phyloP scores from a whole-genome alignment of 1,139 yeast species.

The Saccharomyces hybrid region DNA sequence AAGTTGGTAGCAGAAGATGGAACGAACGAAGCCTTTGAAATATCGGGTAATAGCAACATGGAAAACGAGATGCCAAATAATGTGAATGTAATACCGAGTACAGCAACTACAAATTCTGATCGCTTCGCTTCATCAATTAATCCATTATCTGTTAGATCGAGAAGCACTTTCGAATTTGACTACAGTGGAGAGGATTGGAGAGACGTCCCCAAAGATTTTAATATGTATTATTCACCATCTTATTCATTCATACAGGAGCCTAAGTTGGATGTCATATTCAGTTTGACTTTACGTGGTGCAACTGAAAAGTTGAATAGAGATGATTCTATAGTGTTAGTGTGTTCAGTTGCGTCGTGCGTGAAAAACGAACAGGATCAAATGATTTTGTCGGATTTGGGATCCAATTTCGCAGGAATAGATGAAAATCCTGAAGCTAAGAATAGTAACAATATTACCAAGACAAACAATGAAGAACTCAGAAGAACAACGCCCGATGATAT shows the following conservation, averaged over 20 bases:
- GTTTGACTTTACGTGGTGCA: slow-evolving; percentile 30
- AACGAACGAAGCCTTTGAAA: slow-evolving; percentile 4
- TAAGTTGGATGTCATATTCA: slow-evolving; percentile 9
- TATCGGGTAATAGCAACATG: slow-evolving; percentile 12
- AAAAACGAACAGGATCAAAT: slow-evolving; percentile 36
- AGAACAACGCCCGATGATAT: slow-evolving; percentile 44
- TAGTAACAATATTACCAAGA: slow-evolving; percentile 5
- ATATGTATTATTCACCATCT: slow-evolving; percentile 33
- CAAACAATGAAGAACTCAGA: slow-evolving; percentile 8
- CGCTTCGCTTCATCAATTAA: slow-evolving; percentile 11
- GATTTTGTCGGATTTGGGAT: slow-evolving; percentile 18
- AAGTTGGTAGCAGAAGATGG: slow-evolving; percentile 20
- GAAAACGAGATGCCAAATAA: slow-evolving; percentile 13
- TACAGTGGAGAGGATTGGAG: slow-evolving; percentile 61
- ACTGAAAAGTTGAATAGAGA: slow-evolving; percentile 36
- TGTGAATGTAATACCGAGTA: slow-evolving; percentile 3
- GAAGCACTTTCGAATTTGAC: slow-evolving; percentile 41
- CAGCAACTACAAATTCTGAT: slow-evolving; percentile 8
- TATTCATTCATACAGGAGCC: slow-evolving; percentile 19
- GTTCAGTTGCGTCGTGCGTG: slow-evolving; percentile 47
- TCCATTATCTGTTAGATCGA: slow-evolving; percentile 36
- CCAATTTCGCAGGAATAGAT: slow-evolving; percentile 5
- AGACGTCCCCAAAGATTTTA: slow-evolving; percentile 55
- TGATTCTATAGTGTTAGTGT: slow-evolving; percentile 19
- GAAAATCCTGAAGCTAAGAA: slow-evolving; percentile 10